These are phyloP conservation scores for Blastocystis hominis DNA, from an alignment of 352 stramenopile genomes.

Conservation along the genomic window DNA sequence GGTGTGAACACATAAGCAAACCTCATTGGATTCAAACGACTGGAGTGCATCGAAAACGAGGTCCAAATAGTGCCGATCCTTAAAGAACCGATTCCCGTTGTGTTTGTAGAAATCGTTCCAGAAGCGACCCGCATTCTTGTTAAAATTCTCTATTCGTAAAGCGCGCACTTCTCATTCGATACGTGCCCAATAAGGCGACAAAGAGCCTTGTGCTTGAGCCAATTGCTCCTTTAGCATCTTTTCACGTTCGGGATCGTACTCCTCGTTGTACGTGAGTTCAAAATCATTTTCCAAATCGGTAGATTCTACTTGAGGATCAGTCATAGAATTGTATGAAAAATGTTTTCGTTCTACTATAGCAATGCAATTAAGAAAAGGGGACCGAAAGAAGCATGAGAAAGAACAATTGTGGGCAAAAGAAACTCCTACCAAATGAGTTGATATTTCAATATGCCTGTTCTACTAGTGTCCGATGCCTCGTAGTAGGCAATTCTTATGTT, in stretches of 20 bases:
- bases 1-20: not conserved
- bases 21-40: slow-evolving; percentile 44
- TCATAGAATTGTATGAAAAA: not conserved
- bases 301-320: not conserved
- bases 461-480: not conserved
- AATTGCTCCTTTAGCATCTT: slow-evolving; percentile 17
- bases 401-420: not conserved
- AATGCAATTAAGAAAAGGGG: too few relatives aligned
- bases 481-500: not conserved
- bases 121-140: slow-evolving; percentile 73
- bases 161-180: not conserved
- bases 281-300: not conserved
- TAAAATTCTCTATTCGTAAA: slow-evolving; percentile 69
- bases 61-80: slow-evolving; percentile 76
- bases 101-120: slow-evolving; percentile 81
- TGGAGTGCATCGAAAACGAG: slow-evolving; percentile 73
- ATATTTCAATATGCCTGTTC: not conserved
- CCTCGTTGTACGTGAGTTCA: slow-evolving; percentile 38
- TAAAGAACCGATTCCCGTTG: slow-evolving; percentile 81
- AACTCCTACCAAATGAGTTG: not conserved
- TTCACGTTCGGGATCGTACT: slow-evolving; percentile 41
- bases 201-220: not conserved
- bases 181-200: slow-evolving; percentile 39
- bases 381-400: too few relatives aligned
- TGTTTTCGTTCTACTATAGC: too few relatives aligned